phyloP scores from a whole-genome alignment of 139 green algal genomes.

The Auxenochlorella pyrenoidosa region DNA sequence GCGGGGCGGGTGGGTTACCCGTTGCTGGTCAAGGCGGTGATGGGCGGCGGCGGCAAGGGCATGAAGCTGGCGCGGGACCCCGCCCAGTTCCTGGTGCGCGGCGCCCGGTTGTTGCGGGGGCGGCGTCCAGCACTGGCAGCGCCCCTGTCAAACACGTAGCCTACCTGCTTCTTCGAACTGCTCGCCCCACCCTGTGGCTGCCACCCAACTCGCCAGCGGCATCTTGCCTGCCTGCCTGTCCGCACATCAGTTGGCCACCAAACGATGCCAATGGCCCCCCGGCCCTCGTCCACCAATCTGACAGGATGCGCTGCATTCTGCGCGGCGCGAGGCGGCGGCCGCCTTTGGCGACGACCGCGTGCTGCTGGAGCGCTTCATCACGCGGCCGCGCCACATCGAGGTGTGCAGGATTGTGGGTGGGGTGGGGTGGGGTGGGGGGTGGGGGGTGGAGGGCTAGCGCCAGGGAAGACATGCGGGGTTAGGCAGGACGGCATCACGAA shows the following conservation, averaged over 20 bases:
- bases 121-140: too few species aligned
- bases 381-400: slow-evolving; percentile 81
- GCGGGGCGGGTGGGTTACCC: slow-evolving; percentile 77
- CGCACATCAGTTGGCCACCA: too few species aligned
- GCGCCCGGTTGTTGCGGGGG: background rate
- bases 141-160: too few species aligned
- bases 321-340: slow-evolving; percentile 72
- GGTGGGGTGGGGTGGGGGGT: slow-evolving; percentile 59
- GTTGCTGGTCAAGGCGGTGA: slow-evolving; percentile 87
- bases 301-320: slow-evolving; percentile 67
- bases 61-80: slow-evolving; percentile 83
- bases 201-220: background rate
- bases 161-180: background rate
- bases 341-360: slow-evolving; percentile 85
- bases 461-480: too few species aligned
- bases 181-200: background rate
- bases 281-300: too few species aligned
- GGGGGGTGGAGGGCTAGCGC: background rate
- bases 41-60: slow-evolving; percentile 90
- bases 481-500: too few species aligned
- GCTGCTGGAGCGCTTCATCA: slow-evolving; percentile 87
- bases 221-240: background rate
- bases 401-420: slow-evolving; percentile 43
- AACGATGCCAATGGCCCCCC: too few species aligned
- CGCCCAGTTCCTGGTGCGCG: slow-evolving; percentile 42